Base-by-base conservation (phyloP, 495 filamentous ascomycete genomes). In the Penicillium waksmanii region DNA sequence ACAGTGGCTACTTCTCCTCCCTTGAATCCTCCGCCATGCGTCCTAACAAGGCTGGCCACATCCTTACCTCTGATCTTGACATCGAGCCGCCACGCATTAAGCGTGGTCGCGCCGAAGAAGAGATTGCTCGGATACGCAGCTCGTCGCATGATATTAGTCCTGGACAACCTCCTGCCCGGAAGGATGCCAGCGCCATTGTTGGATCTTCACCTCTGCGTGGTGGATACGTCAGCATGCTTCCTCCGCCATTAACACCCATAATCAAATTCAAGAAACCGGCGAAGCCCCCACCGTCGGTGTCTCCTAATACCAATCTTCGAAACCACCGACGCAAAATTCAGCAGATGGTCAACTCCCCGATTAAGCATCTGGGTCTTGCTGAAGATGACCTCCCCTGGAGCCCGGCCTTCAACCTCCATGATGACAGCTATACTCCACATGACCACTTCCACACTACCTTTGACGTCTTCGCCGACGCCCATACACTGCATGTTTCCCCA, bases 1-100 rank as follows among this genome's bases (percentile, higher is more conserved):
- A 98, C 66, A 97, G 93, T 71, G 95, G 95, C 11, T 98, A 97
- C 71, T 96, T 96, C 66, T 98, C 95, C 1, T 97, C 94, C 0
- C 77, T 98, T n/a, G 95, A 97, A 46, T 98, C 95, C 1, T 97
- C 95, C 0, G 91, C 82, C n/a, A 80, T 91, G 64, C 84, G 93
- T 34, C 86, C 88, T 27, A 85, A 85, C 53, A 84, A 84, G 54
- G 68, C 77, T 35, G 78, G 77, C 7, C 76, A 85, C 56, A 80
- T 91, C 3, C 74, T 89, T 55, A 89, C 87, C 9, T 91, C 90
- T 2, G 92, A 92, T 60, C 64, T 82, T 23, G 85, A 87, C 62
- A 81, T 88, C 33, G 90, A 91, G 46, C 87, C 87, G 15, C 89
- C 87, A 33, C 85, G 86, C 50, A 85, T 93, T 55, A 96, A 93